Percentiles rank a stretch among this genome's conserved stretches.
phyloP scores from a whole-genome alignment of 495 filamentous ascomycete species.

The Pyronema domesticum region DNA sequence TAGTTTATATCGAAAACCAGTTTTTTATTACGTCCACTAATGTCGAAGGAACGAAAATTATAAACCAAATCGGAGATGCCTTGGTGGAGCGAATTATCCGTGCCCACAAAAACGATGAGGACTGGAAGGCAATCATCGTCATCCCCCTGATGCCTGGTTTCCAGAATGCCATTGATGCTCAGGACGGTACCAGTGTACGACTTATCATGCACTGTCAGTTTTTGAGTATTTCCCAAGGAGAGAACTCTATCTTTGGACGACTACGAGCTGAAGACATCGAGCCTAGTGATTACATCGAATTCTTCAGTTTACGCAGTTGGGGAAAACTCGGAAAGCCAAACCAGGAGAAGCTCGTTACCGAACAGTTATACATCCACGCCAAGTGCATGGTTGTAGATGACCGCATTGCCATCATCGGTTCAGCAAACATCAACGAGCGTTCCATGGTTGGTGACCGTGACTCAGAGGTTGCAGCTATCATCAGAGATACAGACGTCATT shows the following conservation, averaged over 20 bases:
- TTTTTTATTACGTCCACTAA: constrained; percentile 94
- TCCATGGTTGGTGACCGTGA: constrained; percentile 86
- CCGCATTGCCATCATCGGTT: constrained; percentile 81
- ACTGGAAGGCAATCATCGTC: constrained; percentile 84
- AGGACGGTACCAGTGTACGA: constrained; percentile 83
- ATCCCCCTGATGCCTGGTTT: constrained; percentile 97
- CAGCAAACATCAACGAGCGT: constrained; percentile 96
- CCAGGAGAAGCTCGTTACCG: constrained; percentile 64
- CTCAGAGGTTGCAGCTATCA: constrained; percentile 78
- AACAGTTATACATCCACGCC: constrained; percentile 96
- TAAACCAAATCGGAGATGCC: constrained; percentile 89
- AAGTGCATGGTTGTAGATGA: constrained; percentile 97
- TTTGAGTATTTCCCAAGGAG: constrained; percentile 87
- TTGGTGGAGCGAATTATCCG: constrained; percentile 79
- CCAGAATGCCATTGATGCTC: constrained; percentile 85
- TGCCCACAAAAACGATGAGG: constrained; percentile 66
- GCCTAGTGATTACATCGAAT: constrained; percentile 90
- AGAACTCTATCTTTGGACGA: constrained; percentile 80
- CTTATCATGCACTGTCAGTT: constrained; percentile 98
- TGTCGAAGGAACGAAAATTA: constrained; percentile 67
- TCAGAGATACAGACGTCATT: constrained; percentile 87
- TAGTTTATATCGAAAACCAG: constrained; percentile 98
- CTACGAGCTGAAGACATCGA: constrained; percentile 70
- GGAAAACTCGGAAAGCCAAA: constrained; percentile 59
- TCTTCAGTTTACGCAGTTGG: constrained; percentile 86